Conservation (phyloP, 2,329 filamentous ascomycete species). For the Venturiaceae sp. region DNA sequence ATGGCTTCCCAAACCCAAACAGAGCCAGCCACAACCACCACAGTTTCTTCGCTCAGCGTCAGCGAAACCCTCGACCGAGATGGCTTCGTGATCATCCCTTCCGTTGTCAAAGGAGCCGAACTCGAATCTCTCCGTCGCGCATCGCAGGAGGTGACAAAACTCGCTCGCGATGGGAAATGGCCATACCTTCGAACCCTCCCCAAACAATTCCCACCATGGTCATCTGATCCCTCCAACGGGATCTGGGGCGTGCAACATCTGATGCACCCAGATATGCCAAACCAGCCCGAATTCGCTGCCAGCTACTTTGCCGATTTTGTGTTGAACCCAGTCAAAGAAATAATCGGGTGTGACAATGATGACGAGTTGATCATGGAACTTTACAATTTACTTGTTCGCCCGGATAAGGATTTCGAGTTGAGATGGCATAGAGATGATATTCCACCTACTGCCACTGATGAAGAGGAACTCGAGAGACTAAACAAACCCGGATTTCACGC, state of each 20-base stretch:
- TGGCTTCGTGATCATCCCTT: slow-evolving; percentile 67
- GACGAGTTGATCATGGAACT: slow-evolving; percentile 74
- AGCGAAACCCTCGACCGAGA: slow-evolving; percentile 52
- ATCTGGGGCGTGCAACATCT: slow-evolving; percentile 91
- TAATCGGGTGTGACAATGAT: slow-evolving; percentile 45
- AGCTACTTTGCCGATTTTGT: slow-evolving; percentile 64
- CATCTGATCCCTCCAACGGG: slow-evolving; percentile 46
- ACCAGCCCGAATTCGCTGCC: slow-evolving; percentile 50
- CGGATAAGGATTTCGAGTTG: slow-evolving; percentile 60
- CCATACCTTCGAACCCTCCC: slow-evolving; percentile 73
- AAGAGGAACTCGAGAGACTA: slow-evolving; percentile 58
- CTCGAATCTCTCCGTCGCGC: slow-evolving; percentile 52
- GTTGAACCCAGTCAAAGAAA: slow-evolving; percentile 51
- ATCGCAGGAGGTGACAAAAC: slow-evolving; percentile 44
- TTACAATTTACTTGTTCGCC: slow-evolving; percentile 75
- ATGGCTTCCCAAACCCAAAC: not conserved
- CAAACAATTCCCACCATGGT: slow-evolving; percentile 88
- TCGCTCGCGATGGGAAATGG: slow-evolving; percentile 65
- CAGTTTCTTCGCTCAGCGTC: slow-evolving; percentile 19
- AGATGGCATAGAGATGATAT: slow-evolving; percentile 85
- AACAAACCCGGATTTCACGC: slow-evolving; percentile 57
- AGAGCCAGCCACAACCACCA: not conserved
- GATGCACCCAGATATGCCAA: slow-evolving; percentile 61
- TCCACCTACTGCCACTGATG: slow-evolving; percentile 50
- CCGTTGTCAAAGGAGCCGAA: slow-evolving; percentile 47